Percentiles rank a stretch among this genome's conserved stretches.
Evolutionary conservation across 768 basidiomycete species (phyloP).

Genomic region (Boletellus emodensis): DNA sequence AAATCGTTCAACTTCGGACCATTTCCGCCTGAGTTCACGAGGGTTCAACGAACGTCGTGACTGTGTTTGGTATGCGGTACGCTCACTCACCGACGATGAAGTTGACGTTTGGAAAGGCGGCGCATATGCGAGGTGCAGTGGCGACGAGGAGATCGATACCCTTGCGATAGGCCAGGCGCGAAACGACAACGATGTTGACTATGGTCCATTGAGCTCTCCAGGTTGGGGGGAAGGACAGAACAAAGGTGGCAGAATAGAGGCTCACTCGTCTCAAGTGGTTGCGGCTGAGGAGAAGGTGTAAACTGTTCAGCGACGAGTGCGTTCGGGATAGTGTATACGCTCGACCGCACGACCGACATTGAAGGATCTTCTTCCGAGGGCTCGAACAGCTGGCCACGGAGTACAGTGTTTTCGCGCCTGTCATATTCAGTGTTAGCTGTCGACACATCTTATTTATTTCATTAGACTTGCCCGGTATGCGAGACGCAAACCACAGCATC

Average conservation of each 20-base stretch:
- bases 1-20: constrained; percentile 95
- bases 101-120: constrained; percentile 76
- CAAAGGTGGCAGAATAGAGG: background rate
- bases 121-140: constrained; percentile 86
- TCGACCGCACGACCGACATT: constrained; percentile 44
- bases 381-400: constrained; percentile 77
- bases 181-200: constrained; percentile 92
- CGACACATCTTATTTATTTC: background rate
- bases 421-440: background rate
- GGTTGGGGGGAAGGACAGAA: background rate
- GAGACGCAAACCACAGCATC: constrained; percentile 96
- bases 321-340: constrained; percentile 92
- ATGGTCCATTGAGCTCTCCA: background rate
- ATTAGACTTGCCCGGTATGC: constrained; percentile 75
- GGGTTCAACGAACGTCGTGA: background rate
- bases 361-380: constrained; percentile 40
- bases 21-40: constrained; percentile 65
- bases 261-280: constrained; percentile 56
- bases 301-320: constrained; percentile 87
- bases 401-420: constrained; percentile 96
- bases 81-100: constrained; percentile 70
- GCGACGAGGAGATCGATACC: constrained; percentile 95
- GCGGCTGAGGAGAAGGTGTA: constrained; percentile 50
- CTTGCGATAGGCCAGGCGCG: constrained; percentile 90
- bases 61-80: background rate